Evolutionary conservation across 1,139 yeast genomes (phyloP).

Genomic region (Sugiyamaella xylanicola): DNA sequence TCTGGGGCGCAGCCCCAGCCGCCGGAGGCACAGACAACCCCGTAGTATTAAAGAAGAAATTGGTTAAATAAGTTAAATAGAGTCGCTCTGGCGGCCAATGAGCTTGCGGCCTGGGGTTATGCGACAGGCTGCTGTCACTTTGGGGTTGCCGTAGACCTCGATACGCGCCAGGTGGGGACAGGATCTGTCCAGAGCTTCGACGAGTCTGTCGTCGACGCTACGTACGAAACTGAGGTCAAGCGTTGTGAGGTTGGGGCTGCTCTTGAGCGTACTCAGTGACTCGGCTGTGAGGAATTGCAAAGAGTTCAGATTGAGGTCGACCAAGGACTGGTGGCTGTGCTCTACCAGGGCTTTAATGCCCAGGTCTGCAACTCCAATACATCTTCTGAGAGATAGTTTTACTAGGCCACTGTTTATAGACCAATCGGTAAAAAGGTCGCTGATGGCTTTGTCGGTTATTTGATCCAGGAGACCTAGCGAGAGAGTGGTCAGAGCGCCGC

Average conservation of each 20-base stretch:
- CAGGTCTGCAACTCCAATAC: constrained; percentile 63
- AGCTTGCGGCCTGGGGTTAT: constrained; percentile 59
- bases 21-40: not conserved
- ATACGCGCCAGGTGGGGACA: constrained; percentile 64
- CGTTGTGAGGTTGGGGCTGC: constrained; percentile 61
- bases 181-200: constrained; percentile 54
- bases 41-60: not conserved
- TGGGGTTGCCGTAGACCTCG: constrained; percentile 79
- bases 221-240: constrained; percentile 78
- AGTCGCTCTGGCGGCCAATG: constrained; percentile 77
- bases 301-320: constrained; percentile 72
- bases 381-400: constrained; percentile 64
- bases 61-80: constrained; percentile 40
- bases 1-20: not conserved
- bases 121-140: constrained; percentile 54
- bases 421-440: constrained; percentile 57
- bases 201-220: constrained; percentile 63
- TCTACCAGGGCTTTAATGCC: constrained; percentile 60
- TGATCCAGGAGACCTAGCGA: constrained; percentile 60
- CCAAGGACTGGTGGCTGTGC: constrained; percentile 68
- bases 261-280: constrained; percentile 49
- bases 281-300: constrained; percentile 57
- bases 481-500: constrained; percentile 55
- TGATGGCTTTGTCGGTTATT: constrained; percentile 66
- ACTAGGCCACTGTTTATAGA: constrained; percentile 60